Base-by-base conservation (phyloP, 2,329 filamentous ascomycete species). In the Pestalotiopsis sp. region DNA sequence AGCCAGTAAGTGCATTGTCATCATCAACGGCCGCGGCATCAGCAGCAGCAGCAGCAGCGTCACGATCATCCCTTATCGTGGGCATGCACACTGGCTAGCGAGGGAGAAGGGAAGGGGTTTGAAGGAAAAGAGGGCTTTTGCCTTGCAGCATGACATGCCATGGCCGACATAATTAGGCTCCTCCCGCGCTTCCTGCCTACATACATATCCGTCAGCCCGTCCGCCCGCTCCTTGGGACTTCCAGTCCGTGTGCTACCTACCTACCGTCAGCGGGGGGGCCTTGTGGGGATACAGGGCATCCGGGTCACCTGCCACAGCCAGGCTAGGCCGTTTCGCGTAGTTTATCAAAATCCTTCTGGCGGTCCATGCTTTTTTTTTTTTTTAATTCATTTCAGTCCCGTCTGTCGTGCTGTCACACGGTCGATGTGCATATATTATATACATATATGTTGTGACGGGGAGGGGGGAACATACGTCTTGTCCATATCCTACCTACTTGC, bases 91-190 rank as follows among this genome's bases (percentile, higher is more conserved):
- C 17, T 36, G 31, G 31, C 31, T 36, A 9, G 31, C 45, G 41
- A 49, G n/a, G 14, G 41, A 12, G 11, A 52, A 52, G 17, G 17
- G 17, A 52, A 52, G 17, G 17, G 20, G 14, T 5, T 14, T 17
- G 17, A 45, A 45, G 17, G 5, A 45, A 45, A 45, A 45, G 13
- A 45, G 41, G 17, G 41, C 12, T n/a, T 20, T 52, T 52, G 45
- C 45, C 20, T 52, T 52, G 45, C 45, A 52, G 31, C 27, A 62
- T 62, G 59, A 14, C 59, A 52, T 52, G 45, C 7, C 45, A 52
- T 52, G 45, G 17, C 45, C 45, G 45, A n/a, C 45, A 52, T 36
- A 62, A 64, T 64, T 64, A 64, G 62, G 62, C 62, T 64, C 38
- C 27, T 64, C 62, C 62, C 62, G 62, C 59, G 14, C 17, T 62